phyloP scores from a whole-genome alignment of 768 basidiomycete species.

The Artomyces pyxidatus region DNA sequence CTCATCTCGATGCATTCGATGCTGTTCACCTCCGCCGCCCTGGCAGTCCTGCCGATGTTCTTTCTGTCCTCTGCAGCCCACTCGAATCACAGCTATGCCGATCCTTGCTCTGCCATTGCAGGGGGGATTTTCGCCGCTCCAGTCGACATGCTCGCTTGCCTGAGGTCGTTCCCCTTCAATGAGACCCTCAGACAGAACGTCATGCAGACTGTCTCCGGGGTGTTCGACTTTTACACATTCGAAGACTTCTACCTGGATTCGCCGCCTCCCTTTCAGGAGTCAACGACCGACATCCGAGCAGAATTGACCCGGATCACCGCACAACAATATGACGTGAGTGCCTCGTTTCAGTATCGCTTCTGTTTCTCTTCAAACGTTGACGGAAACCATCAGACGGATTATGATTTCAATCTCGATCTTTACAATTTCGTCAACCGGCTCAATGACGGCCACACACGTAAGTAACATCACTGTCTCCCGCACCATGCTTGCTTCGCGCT shows the following conservation, averaged over 20 bases:
- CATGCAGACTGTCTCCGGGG: conserved; percentile 23
- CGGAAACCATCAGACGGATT: conserved; percentile 61
- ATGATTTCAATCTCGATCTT: conserved; percentile 53
- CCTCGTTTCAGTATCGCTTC: not conserved
- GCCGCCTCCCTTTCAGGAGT: conserved; percentile 34
- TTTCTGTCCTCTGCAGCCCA: not conserved
- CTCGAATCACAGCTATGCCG: not conserved
- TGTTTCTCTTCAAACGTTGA: not conserved
- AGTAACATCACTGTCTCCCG: conserved; percentile 10
- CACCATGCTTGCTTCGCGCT: not conserved
- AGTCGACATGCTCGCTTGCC: conserved; percentile 9
- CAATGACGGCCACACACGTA: conserved; percentile 63
- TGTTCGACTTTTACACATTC: conserved; percentile 34
- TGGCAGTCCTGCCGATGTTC: no score
- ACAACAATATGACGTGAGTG: conserved; percentile 37
- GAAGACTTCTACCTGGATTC: conserved; percentile 30
- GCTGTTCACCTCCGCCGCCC: no score
- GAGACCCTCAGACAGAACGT: conserved; percentile 32
- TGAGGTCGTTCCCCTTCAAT: conserved; percentile 30
- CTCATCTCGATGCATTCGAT: no score
- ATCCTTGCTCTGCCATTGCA: conserved; percentile 7
- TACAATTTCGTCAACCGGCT: conserved; percentile 47
- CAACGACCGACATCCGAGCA: conserved; percentile 45
- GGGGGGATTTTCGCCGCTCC: not conserved
- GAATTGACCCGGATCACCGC: conserved; percentile 39